Base-by-base conservation (phyloP, 176 grass and related monocot genomes). In the Hordeum vulgare region DNA sequence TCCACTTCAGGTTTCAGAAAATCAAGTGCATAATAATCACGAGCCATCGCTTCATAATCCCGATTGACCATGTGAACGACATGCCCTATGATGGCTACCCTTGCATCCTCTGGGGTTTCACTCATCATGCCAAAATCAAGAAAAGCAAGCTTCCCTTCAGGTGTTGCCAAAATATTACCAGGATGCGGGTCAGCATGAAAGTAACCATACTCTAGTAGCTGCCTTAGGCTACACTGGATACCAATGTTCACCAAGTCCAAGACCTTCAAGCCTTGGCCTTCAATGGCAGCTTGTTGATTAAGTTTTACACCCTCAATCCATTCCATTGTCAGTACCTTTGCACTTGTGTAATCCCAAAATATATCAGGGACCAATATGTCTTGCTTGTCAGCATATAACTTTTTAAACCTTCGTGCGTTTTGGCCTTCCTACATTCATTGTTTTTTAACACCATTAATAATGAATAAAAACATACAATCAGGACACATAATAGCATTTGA, bases 51-150 rank as follows among this genome's bases (percentile, higher is more conserved):
- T 82, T 98, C 91, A 66, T 94, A 98, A 37, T 98, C 96, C 77
- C 96, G 81, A 88, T 98, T 98, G 77, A 98, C 96, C 93, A 98
- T 89, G 85, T 98, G 96, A 61, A 98, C 93, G 36, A 94, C 87
- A 85, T 98, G 96, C 37, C 96, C 89, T 67, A 98, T 98, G 58
- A 98, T 98, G 67, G 96, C 96, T 79, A 90, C 87, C 66, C 96
- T 88, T 54, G 96, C 96, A 74, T 91, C 93, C 56, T 98, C 96
- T 59, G 96, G 96, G 64, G 96, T 98, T 86, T 98, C 96, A 73
- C 93, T 95, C 96, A 98, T 98, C 96, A 95, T 98, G 35, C 96
- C 96, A 76, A 98, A 98, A 90, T 95, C 93, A 81, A 98, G 87
- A 91, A 98, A 98, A 81, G 96, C 91, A 76, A 98, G 91, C 36